phyloP scores from a whole-genome alignment of 2,329 filamentous ascomycete genomes.

The Volutella citrinella region DNA sequence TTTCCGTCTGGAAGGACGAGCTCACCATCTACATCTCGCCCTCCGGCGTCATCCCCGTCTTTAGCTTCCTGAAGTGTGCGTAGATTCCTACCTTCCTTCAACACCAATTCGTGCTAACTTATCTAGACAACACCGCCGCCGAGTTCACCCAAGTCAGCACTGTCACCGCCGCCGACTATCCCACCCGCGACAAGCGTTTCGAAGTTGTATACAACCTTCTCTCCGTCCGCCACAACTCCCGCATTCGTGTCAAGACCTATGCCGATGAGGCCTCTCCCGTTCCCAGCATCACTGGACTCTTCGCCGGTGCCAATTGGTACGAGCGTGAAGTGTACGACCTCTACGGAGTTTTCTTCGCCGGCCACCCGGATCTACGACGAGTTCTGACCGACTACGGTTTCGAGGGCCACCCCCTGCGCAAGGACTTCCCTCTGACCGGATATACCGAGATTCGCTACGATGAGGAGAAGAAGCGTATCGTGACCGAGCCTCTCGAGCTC shows the following conservation, averaged over 20 bases:
- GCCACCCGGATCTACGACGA: conserved; percentile 89
- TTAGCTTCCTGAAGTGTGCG: conserved; percentile 84
- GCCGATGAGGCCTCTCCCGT: conserved; percentile 94
- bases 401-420: conserved; percentile 93
- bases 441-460: conserved; percentile 98
- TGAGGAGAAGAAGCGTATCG: conserved; percentile 99
- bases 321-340: conserved; percentile 97
- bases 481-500: conserved; percentile 94
- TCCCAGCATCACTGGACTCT: conserved; percentile 80
- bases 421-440: conserved; percentile 96
- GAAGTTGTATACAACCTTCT: conserved; percentile 98
- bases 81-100: conserved; percentile 8
- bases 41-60: conserved; percentile 82
- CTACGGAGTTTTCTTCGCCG: conserved; percentile 94
- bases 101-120: conserved; percentile 8
- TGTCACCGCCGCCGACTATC: conserved; percentile 94
- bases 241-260: conserved; percentile 98
- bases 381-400: conserved; percentile 99
- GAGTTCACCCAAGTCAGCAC: conserved; percentile 93
- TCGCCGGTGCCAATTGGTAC: conserved; percentile 97
- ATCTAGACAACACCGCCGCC: conserved; percentile 83
- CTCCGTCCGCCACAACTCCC: conserved; percentile 91
- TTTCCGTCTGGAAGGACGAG: conserved; percentile 99
- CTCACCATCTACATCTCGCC: conserved; percentile 91
- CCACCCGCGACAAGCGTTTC: conserved; percentile 91